phyloP scores from a whole-genome alignment of 805 yeast genomes.

The Wickerhamomyces sydowiorum region DNA sequence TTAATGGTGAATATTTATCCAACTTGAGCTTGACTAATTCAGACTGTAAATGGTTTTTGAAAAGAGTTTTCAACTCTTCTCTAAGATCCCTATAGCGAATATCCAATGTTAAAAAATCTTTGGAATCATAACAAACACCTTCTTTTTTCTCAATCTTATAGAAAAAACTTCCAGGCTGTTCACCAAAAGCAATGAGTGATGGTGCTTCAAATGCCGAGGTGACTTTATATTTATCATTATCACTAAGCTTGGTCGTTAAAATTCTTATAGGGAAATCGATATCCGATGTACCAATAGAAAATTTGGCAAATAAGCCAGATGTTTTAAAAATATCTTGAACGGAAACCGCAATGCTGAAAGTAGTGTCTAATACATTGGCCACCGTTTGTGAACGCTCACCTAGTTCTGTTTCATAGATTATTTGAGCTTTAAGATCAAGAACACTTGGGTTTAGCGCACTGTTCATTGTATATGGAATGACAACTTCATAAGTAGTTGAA shows the following conservation, averaged over 20 bases:
- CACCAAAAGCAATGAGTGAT: conserved; percentile 50
- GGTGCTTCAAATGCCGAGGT: conserved; percentile 24
- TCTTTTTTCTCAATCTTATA: conserved; percentile 39
- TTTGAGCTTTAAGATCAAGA: conserved; percentile 4
- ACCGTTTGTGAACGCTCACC: conserved; percentile 12
- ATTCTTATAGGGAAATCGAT: conserved; percentile 49
- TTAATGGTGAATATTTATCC: conserved; percentile 5
- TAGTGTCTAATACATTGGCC: conserved; percentile 37
- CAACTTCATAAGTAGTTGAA: conserved; percentile 18
- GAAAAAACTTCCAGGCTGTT: conserved; percentile 63
- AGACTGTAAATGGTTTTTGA: conserved; percentile 16
- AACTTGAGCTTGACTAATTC: conserved; percentile 9
- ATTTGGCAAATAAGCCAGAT: conserved; percentile 54
- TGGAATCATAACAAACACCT: conserved; percentile 13
- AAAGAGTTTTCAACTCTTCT: conserved; percentile 34
- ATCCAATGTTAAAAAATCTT: conserved; percentile 35
- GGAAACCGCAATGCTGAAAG: conserved; percentile 61
- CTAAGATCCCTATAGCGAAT: conserved; percentile 41
- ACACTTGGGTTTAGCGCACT: conserved; percentile 6
- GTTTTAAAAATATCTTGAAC: conserved; percentile 74
- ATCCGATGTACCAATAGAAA: conserved; percentile 58
- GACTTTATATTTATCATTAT: conserved; percentile 28
- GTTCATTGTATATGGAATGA: conserved; percentile 28
- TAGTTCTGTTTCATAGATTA: conserved; percentile 5
- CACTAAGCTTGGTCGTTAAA: conserved; percentile 33